Percentiles rank a stretch among this genome's conserved stretches.
These are phyloP conservation scores for Gossypium lobatum DNA, from an alignment of 441 rosid species.

Conservation along the genomic window DNA sequence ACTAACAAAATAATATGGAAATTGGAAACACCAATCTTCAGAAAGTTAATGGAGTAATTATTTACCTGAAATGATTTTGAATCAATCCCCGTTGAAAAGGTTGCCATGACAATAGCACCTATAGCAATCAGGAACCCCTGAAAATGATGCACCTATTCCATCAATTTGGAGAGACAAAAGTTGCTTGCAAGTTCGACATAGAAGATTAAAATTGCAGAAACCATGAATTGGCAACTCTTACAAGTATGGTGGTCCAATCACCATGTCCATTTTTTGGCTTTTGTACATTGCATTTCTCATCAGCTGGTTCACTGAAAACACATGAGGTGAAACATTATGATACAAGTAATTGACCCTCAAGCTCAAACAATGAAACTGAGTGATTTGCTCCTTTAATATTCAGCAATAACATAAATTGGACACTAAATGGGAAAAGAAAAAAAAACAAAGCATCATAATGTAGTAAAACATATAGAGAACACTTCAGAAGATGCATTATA, in stretches of 20 bases:
- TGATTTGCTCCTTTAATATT: not conserved
- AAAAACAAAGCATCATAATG: too few relatives aligned
- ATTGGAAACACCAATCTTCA: not conserved
- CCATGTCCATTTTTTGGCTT: slow-evolving; percentile 33
- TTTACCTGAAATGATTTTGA: slow-evolving; percentile 77
- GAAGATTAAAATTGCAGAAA: not conserved
- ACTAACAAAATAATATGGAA: not conserved
- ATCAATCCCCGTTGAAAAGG: slow-evolving; percentile 90
- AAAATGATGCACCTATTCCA: not conserved
- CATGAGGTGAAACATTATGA: not conserved
- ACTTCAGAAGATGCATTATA: not conserved
- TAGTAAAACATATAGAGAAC: not conserved
- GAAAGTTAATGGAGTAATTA: slow-evolving; percentile 2
- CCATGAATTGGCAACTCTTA: slow-evolving; percentile 22
- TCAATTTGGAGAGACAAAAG: not conserved
- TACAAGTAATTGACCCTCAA: not conserved
- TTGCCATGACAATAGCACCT: slow-evolving; percentile 78
- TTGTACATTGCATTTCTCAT: slow-evolving; percentile 43
- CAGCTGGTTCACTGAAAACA: slow-evolving; percentile 60
- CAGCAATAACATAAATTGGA: not conserved
- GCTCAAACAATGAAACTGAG: not conserved
- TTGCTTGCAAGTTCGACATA: not conserved
- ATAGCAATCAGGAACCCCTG: slow-evolving; percentile 84
- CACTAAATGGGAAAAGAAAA: not conserved
- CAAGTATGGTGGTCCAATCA: slow-evolving; percentile 70